phyloP scores from a whole-genome alignment of 371 early-diverging fungal genomes.

The Pancytospora philotis region DNA sequence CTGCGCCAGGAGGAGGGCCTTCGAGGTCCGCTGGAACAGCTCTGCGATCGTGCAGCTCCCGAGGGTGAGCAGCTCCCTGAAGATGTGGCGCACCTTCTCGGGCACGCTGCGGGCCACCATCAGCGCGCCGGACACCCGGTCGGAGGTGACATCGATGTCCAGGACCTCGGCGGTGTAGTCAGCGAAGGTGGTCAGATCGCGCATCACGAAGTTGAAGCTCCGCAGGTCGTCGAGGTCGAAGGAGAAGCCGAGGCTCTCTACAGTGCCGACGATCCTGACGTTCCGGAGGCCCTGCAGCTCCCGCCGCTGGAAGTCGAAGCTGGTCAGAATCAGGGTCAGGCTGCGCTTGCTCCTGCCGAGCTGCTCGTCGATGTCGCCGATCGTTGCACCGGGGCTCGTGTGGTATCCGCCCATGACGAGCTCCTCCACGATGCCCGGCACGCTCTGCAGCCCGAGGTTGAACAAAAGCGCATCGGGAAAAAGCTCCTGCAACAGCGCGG shows the following conservation, averaged over 20 bases:
- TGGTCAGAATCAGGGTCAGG: slow-evolving; percentile 29
- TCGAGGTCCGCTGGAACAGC: slow-evolving; percentile 38
- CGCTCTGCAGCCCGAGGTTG: slow-evolving; percentile 25
- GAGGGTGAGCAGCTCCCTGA: slow-evolving; percentile 27
- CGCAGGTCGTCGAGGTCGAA: slow-evolving; percentile 33
- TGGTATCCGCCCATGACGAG: slow-evolving; percentile 8
- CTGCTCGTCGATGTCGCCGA: slow-evolving; percentile 33
- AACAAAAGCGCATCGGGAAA: slow-evolving; percentile 47
- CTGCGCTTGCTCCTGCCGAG: slow-evolving; percentile 13
- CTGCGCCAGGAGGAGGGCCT: slow-evolving; percentile 26
- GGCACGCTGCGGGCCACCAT: slow-evolving; percentile 42
- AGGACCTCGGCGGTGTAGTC: slow-evolving; percentile 44
- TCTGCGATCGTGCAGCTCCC: not conserved
- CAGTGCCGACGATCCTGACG: slow-evolving; percentile 47
- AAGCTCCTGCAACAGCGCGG: slow-evolving; percentile 32
- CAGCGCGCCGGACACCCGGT: not conserved
- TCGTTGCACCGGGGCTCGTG: not conserved
- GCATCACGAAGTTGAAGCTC: slow-evolving; percentile 51
- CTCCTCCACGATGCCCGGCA: slow-evolving; percentile 5
- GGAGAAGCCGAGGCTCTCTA: slow-evolving; percentile 40
- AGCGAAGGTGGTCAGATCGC: slow-evolving; percentile 56
- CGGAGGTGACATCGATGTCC: slow-evolving; percentile 26
- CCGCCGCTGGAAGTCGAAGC: slow-evolving; percentile 36
- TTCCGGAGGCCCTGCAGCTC: slow-evolving; percentile 8
- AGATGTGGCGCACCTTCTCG: slow-evolving; percentile 28